Conservation (phyloP, 192 early-diverging fungal species). For the Dissophora ornata region DNA sequence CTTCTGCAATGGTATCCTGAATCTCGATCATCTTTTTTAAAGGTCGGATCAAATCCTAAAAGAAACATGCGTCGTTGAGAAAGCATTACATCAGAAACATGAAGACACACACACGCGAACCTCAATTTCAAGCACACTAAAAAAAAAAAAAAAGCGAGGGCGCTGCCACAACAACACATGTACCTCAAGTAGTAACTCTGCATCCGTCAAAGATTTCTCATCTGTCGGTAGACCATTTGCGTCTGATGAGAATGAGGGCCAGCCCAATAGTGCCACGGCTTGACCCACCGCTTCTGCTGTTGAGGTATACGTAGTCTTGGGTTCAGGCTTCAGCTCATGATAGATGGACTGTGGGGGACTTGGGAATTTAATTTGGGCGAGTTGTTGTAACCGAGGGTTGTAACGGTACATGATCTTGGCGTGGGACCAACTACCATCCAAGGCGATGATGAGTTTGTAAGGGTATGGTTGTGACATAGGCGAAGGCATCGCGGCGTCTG, state of each 20-base stretch:
- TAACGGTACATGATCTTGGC: slow-evolving; percentile 55
- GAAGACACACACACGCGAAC: not conserved
- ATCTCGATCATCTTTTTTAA: slow-evolving; percentile 50
- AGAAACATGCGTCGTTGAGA: too few relatives aligned
- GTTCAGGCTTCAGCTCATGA: slow-evolving; percentile 50
- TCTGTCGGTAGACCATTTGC: not conserved
- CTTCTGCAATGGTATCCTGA: slow-evolving; percentile 26
- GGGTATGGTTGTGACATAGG: slow-evolving; percentile 24
- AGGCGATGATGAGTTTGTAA: slow-evolving; percentile 46
- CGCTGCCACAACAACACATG: not conserved
- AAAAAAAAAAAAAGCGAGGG: not conserved
- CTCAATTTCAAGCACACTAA: not conserved
- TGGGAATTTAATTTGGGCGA: slow-evolving; percentile 48
- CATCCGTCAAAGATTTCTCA: slow-evolving; percentile 8
- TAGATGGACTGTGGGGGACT: slow-evolving; percentile 51
- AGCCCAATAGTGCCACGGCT: slow-evolving; percentile 43
- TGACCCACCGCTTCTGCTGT: slow-evolving; percentile 53
- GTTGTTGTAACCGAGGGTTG: slow-evolving; percentile 51
- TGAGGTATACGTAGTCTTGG: slow-evolving; percentile 43
- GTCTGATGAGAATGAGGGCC: slow-evolving; percentile 10
- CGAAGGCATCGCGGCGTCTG: too few relatives aligned
- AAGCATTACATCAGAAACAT: too few relatives aligned
- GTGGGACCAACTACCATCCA: slow-evolving; percentile 55
- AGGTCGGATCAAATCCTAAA: slow-evolving; percentile 37
- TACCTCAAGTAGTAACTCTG: slow-evolving; percentile 31